Evolutionary conservation across 495 filamentous ascomycete genomes (phyloP).

Genomic region (Hypoxylon fragiforme): DNA sequence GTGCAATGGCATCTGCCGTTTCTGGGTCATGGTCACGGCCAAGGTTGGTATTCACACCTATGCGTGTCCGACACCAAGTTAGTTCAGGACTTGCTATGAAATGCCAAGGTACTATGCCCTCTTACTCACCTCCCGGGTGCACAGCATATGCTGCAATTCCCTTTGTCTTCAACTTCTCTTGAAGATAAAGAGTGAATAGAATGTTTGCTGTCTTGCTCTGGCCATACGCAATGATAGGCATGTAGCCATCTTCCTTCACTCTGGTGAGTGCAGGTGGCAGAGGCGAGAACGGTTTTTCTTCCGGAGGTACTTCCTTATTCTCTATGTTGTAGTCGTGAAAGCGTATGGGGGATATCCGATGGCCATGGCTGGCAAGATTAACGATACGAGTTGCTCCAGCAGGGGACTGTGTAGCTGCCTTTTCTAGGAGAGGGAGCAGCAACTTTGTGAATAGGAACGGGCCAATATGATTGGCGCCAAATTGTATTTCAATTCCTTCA

Average conservation of each 20-base stretch:
- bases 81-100: slow-evolving; percentile 2
- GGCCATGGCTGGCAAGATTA: slow-evolving; percentile 52
- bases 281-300: slow-evolving; percentile 40
- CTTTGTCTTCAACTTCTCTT: slow-evolving; percentile 37
- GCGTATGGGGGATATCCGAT: slow-evolving; percentile 55
- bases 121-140: slow-evolving; percentile 56
- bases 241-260: slow-evolving; percentile 53
- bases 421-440: slow-evolving; percentile 51
- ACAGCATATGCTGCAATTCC: slow-evolving; percentile 48
- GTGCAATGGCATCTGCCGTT: slow-evolving; percentile 42
- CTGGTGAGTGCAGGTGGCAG: slow-evolving; percentile 40
- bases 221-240: slow-evolving; percentile 56
- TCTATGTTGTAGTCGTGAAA: slow-evolving; percentile 63
- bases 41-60: slow-evolving; percentile 37
- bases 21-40: slow-evolving; percentile 46
- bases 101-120: too few species aligned
- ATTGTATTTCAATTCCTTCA: slow-evolving; percentile 60
- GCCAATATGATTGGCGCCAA: slow-evolving; percentile 61
- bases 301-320: slow-evolving; percentile 42
- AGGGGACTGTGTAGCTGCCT: slow-evolving; percentile 38
- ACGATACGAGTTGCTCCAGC: slow-evolving; percentile 48
- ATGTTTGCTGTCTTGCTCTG: slow-evolving; percentile 66
- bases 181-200: slow-evolving; percentile 56
- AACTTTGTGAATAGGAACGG: slow-evolving; percentile 63
- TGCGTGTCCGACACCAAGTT: background rate